These are phyloP conservation scores for Plasmodium relictum DNA, from an alignment of 169 alveolate genomes.

Conservation along the genomic window DNA sequence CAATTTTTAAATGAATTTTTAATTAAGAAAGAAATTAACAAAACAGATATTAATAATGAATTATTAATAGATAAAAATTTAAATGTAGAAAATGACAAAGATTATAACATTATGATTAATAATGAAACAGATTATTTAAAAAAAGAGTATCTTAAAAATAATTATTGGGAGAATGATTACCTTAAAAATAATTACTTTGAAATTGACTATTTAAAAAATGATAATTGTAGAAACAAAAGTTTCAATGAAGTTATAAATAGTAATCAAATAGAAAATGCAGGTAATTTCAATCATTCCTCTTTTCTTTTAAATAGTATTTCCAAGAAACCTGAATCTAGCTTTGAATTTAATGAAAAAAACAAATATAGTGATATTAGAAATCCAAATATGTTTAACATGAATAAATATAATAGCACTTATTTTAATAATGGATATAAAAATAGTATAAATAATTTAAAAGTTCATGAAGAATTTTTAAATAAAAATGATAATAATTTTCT, in stretches of 20 bases:
- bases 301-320: background rate
- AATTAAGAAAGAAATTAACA: background rate
- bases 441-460: background rate
- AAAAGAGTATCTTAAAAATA: conserved; percentile 29
- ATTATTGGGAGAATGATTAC: background rate
- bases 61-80: background rate
- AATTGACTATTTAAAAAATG: conserved; percentile 36
- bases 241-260: conserved; percentile 41
- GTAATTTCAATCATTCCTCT: conserved; percentile 4
- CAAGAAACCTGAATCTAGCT: background rate
- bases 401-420: background rate
- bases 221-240: conserved; percentile 13
- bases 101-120: background rate
- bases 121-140: conserved; percentile 9
- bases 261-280: conserved; percentile 35
- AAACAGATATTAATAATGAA: background rate
- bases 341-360: background rate
- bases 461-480: background rate
- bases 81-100: background rate
- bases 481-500: conserved; percentile 25
- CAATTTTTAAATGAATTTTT: background rate
- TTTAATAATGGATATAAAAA: background rate
- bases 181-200: conserved; percentile 10
- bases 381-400: background rate
- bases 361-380: background rate